Conservation (phyloP, 176 grass and related monocot species). For the Bonia amplexicaulis region DNA sequence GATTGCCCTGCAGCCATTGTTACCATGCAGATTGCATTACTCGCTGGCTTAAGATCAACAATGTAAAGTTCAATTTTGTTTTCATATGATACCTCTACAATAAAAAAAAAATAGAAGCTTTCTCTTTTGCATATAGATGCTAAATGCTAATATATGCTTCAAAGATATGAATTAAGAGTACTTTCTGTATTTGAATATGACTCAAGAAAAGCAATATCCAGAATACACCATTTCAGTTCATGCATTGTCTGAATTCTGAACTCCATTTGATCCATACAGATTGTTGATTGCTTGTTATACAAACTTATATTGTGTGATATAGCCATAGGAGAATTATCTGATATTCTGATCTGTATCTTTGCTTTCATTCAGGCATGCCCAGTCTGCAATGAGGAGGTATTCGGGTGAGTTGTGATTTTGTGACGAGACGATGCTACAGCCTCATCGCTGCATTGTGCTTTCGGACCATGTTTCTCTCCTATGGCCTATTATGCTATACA, state of each 20-base stretch:
- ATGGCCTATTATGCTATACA: neutral
- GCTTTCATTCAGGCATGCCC: slow-evolving; percentile 60
- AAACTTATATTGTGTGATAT: neutral
- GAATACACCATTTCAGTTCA: neutral
- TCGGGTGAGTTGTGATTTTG: slow-evolving; percentile 35
- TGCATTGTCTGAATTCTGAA: neutral
- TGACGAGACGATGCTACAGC: neutral
- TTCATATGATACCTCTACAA: neutral
- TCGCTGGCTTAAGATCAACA: slow-evolving; percentile 79
- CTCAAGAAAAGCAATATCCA: neutral
- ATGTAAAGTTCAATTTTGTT: slow-evolving; percentile 36
- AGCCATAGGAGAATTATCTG: neutral
- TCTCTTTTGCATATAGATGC: neutral
- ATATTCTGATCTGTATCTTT: slow-evolving; percentile 16
- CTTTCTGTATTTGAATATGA: neutral
- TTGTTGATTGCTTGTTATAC: neutral
- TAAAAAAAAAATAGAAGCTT: neutral
- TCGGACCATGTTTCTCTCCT: neutral
- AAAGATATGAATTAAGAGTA: neutral
- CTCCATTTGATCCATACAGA: neutral
- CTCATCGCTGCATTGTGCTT: neutral
- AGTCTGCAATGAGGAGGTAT: slow-evolving; percentile 71
- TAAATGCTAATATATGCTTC: slow-evolving; percentile 1
- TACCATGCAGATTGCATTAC: slow-evolving; percentile 73
- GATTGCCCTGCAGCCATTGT: slow-evolving; percentile 58